Evolutionary conservation across 73 alveolate species (phyloP).

Genomic region (Paramecium caudatum): DNA sequence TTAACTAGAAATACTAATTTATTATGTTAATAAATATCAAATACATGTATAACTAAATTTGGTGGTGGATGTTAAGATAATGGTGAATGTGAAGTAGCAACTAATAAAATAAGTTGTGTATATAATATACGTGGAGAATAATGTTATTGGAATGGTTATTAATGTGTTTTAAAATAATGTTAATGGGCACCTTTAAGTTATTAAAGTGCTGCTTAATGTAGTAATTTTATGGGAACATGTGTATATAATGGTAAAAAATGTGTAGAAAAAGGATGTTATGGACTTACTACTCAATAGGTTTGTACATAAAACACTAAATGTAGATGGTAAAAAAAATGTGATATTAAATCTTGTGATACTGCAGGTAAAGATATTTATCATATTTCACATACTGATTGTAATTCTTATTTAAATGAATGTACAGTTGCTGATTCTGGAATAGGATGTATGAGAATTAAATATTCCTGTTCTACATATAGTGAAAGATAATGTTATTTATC

Average conservation of each 20-base stretch:
- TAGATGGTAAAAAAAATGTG: background rate
- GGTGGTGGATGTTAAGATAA: background rate
- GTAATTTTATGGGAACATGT: background rate
- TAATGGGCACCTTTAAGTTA: background rate
- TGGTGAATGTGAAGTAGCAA: slow-evolving; percentile 25
- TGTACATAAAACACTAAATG: background rate
- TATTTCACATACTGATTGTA: background rate
- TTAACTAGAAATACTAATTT: background rate
- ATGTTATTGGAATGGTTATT: slow-evolving; percentile 15
- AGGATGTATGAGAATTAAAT: slow-evolving; percentile 19
- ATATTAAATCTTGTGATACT: background rate
- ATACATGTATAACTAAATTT: background rate
- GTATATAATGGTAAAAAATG: slow-evolving; percentile 12
- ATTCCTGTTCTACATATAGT: background rate
- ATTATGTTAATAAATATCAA: background rate
- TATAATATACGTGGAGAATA: background rate
- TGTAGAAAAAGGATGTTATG: background rate
- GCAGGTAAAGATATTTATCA: background rate
- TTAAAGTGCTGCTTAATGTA: background rate
- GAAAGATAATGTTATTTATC: background rate
- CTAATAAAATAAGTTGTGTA: background rate
- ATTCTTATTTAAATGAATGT: background rate
- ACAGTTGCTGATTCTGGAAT: background rate
- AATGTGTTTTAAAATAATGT: slow-evolving; percentile 11
- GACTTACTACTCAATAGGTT: background rate